A percentile compares a stretch with the other conserved stretches of the same genome.
Conservation (phyloP, 2,329 filamentous ascomycete species). For the Myotisia sp. region DNA sequence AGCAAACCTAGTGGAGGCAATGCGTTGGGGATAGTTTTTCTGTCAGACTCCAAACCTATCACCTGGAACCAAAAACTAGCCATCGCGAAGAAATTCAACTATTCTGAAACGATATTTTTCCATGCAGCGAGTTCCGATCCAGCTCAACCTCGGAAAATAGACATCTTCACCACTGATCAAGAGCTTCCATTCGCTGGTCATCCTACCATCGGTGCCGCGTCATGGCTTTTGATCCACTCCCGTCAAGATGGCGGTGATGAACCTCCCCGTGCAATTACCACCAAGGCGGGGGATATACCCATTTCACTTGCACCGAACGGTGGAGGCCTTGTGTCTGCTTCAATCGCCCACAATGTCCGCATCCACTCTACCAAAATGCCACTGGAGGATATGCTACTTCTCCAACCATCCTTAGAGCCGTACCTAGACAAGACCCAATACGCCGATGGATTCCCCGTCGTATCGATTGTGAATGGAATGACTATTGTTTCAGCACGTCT, state of each 20-base stretch:
- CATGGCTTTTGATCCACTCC: constrained; percentile 31
- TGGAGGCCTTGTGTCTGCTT: constrained; percentile 39
- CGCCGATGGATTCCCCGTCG: constrained; percentile 31
- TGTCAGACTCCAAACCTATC: constrained; percentile 31
- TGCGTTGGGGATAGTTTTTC: constrained; percentile 45
- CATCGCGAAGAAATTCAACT: constrained; percentile 50
- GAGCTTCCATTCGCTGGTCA: constrained; percentile 52
- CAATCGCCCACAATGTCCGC: constrained; percentile 54
- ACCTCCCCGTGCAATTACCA: constrained; percentile 14
- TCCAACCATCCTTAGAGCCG: constrained; percentile 15
- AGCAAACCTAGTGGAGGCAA: constrained; percentile 37
- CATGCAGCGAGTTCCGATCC: constrained; percentile 38
- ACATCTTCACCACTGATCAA: constrained; percentile 43
- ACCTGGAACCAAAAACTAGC: constrained; percentile 42
- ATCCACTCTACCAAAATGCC: constrained; percentile 36
- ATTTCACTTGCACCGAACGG: constrained; percentile 23
- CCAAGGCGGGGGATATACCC: constrained; percentile 34
- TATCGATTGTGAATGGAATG: constrained; percentile 61
- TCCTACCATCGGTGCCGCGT: constrained; percentile 44
- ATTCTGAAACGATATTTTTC: constrained; percentile 50
- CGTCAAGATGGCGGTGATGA: constrained; percentile 4
- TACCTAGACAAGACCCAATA: constrained; percentile 12
- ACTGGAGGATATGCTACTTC: constrained; percentile 14
- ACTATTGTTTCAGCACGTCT: constrained; percentile 35
- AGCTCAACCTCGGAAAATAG: constrained; percentile 33